Base-by-base conservation (phyloP, 495 filamentous ascomycete species). In the Penicillium roqueforti region DNA sequence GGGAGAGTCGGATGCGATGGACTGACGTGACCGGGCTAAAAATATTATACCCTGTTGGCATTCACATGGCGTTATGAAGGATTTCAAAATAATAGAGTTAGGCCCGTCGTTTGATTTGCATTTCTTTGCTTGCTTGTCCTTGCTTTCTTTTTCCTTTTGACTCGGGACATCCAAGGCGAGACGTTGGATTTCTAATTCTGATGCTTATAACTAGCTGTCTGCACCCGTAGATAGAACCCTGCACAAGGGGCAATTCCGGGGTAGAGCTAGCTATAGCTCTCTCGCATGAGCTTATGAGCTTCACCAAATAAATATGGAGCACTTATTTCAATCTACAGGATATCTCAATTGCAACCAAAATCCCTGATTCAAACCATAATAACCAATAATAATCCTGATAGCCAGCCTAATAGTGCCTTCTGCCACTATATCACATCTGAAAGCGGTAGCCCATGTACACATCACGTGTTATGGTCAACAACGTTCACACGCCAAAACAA, bases 371-470 rank as follows among this genome's bases (percentile, higher is more conserved):
- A 40, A 19, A 2, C 16, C 38, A 6, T 7, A 40, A 40, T 40
- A 40, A 18, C 18, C 1, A 47, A 9, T 4, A 26, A 43, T 9
- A 44, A 18, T 19, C 34, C 34, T 37, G 18, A 0, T 20, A 19
- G 25, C 11, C 20, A 29, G 28, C 22, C 38, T 10, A 40, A 8
- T 40, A 42, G 39, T 36, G 14, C 6, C 11, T 13, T 7, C n/a
- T 26, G 40, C 40, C 40, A n/a, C 38, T 18, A 39, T 43, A 37
- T 48, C 47, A 29, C 47, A 50, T 50, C 42, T n/a, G 42, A 11
- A 45, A 45, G 26, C 26, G 40, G 40, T 42, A 42, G 13, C 22
- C 40, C 20, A 0, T 19, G 19, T 19, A 25, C 25, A 28, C 2
- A 23, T 45, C 42, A 45, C 42, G 42, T 45, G 42, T 11, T 26